Evolutionary conservation across 1,284 basidiomycete species (phyloP).

Genomic region (Sphagnurus paluster): DNA sequence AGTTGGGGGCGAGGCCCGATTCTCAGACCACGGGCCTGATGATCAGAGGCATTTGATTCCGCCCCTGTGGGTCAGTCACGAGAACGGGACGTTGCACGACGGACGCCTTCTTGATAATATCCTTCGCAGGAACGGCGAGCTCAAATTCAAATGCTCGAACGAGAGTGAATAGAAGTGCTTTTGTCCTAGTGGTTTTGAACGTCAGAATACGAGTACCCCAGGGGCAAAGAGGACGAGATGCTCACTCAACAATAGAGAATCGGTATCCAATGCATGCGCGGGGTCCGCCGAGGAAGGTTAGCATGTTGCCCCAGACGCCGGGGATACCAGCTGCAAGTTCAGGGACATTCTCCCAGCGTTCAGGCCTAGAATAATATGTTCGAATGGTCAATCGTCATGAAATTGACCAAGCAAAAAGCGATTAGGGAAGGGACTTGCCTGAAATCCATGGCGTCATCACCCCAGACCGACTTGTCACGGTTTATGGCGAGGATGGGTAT

Average conservation of each 20-base stretch:
- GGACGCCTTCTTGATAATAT: constrained; percentile 35
- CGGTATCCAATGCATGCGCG: constrained; percentile 68
- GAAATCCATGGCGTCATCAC: constrained; percentile 50
- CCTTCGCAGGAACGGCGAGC: constrained; percentile 41
- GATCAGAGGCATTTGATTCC: constrained; percentile 29
- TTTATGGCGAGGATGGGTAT: constrained; percentile 52
- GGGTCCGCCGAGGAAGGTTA: constrained; percentile 63
- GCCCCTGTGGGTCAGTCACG: constrained; percentile 30
- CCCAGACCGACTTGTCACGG: constrained; percentile 49
- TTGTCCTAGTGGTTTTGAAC: constrained; percentile 48
- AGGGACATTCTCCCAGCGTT: constrained; percentile 55
- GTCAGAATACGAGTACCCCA: too few relatives aligned
- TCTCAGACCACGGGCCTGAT: constrained; percentile 21
- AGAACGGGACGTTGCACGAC: constrained; percentile 42
- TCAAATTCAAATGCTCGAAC: constrained; percentile 56
- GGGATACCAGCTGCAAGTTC: constrained; percentile 46
- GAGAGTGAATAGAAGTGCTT: constrained; percentile 57
- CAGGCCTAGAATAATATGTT: constrained; percentile 39
- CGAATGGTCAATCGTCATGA: neutral
- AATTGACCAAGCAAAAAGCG: neutral
- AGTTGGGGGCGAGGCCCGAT: too few relatives aligned
- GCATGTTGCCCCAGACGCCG: constrained; percentile 55
- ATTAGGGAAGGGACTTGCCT: constrained; percentile 3
- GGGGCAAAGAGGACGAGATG: neutral
- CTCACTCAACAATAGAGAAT: constrained; percentile 67